Conservation (phyloP, 2,329 filamentous ascomycete genomes). For the Neospermospora avenae region DNA sequence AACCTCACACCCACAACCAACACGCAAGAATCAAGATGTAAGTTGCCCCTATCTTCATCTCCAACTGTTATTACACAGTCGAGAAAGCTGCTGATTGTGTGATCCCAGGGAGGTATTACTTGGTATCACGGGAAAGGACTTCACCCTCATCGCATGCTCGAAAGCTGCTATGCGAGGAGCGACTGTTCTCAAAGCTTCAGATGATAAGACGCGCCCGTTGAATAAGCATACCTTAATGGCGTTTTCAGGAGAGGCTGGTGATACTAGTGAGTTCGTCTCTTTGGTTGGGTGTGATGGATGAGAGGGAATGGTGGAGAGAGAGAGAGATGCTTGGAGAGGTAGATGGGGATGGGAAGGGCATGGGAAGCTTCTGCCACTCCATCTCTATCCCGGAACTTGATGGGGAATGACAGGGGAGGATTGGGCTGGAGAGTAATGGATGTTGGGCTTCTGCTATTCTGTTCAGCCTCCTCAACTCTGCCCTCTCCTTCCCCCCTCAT, state of each 20-base stretch:
- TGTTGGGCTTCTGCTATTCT: neutral
- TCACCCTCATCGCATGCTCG: constrained; percentile 93
- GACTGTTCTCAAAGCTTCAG: constrained; percentile 88
- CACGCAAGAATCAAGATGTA: constrained; percentile 33
- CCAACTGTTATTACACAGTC: no score
- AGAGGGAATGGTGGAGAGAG: neutral
- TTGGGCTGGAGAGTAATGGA: neutral
- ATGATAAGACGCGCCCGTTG: constrained; percentile 92
- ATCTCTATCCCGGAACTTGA: no score
- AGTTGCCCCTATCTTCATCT: constrained; percentile 5
- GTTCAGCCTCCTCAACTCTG: neutral
- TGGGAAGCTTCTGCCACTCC: no score
- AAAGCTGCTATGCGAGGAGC: constrained; percentile 98
- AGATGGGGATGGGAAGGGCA: no score
- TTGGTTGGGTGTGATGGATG: neutral
- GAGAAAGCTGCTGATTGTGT: no score
- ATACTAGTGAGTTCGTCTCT: constrained; percentile 64
- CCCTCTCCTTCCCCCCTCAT: neutral
- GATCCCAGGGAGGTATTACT: constrained; percentile 98
- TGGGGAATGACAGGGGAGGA: neutral
- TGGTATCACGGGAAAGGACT: constrained; percentile 98
- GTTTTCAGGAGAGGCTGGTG: constrained; percentile 92
- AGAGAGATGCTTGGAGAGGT: no score
- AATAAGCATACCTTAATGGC: constrained; percentile 96
- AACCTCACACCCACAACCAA: constrained; percentile 20